phyloP scores from a whole-genome alignment of 352 stramenopile genomes.

The Phytophthora kernoviae region DNA sequence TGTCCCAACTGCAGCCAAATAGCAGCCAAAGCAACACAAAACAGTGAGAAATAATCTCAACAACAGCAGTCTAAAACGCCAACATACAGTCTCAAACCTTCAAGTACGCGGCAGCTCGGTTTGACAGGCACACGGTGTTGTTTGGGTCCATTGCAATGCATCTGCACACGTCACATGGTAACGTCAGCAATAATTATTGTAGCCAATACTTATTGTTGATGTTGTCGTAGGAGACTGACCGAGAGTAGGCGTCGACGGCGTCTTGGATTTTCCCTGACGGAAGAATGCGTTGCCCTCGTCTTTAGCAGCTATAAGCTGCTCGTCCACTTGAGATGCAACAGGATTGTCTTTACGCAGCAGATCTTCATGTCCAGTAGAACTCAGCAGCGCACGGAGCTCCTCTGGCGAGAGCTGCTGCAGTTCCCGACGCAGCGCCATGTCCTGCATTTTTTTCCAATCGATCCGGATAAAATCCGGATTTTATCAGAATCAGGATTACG shows the following conservation, averaged over 20 bases:
- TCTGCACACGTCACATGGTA: conserved; percentile 16
- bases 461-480: too few species aligned
- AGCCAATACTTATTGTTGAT: background rate
- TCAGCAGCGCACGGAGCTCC: conserved; percentile 36
- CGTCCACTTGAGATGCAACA: conserved; percentile 33
- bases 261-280: conserved; percentile 37
- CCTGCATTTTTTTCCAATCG: conserved; percentile 15
- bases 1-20: conserved; percentile 36
- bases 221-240: conserved; percentile 15
- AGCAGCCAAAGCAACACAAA: conserved; percentile 1
- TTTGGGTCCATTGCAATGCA: conserved; percentile 49
- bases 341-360: conserved; percentile 10
- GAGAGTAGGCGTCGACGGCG: conserved; percentile 54
- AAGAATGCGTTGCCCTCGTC: conserved; percentile 68
- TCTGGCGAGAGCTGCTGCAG: conserved; percentile 42
- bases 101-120: conserved; percentile 64
- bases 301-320: conserved; percentile 40
- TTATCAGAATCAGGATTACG: conserved; percentile 10
- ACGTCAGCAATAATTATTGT: conserved; percentile 2
- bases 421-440: conserved; percentile 19
- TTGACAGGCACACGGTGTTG: conserved; percentile 61
- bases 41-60: background rate
- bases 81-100: conserved; percentile 45
- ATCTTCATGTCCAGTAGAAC: conserved; percentile 33
- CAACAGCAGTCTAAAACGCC: background rate